Base-by-base conservation (phyloP, 1,284 basidiomycete genomes). In the Ustilago xerochloae region DNA sequence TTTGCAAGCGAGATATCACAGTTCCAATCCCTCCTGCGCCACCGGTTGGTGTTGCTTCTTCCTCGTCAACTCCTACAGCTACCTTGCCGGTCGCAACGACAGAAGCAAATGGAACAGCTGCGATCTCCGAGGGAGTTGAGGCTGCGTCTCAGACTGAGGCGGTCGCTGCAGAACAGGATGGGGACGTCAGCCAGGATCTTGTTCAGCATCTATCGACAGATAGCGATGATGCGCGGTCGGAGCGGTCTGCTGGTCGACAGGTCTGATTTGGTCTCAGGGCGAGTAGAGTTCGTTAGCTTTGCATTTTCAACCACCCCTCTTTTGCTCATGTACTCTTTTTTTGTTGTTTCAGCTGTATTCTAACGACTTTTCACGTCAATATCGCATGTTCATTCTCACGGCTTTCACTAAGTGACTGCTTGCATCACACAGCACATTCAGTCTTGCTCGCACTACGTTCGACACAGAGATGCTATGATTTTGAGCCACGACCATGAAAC, bases 1-100 rank as follows among this genome's bases (percentile, higher is more conserved):
- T 82, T n/a, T 84, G 83, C 58, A 83, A 83, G 67, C 66, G 80
- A 15, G 83, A 84, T 35, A 76, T 82, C 26, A 80, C 76, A 0
- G 73, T 79, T 13, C 72, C 75, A 2, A 63, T 77, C 12, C 78
- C 78, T 2, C 72, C 68, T 3, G 64, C 71, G 5, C 75, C 71
- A 9, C 74, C 74, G 0, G 65, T 57, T 9, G 60, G 60, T 0
- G 45, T 64, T 0, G 12, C 58, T 0, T 41, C 53, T 15, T 39
- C 46, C 7, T 28, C 52, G 10, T 36, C 57, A 0, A 24, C 58
- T 33, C 48, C 62, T n/a, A 50, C 33, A 5, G 52, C 36, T 26
- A 32, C 43, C 6, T 46, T 35, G 45, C 22, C 33, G 8, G 39
- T 30, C 12, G 47, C 46, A 6, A 55, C 35, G 51, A 24, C 36